Conservation (phyloP, 805 yeast genomes). For the Priceomyces medius region DNA sequence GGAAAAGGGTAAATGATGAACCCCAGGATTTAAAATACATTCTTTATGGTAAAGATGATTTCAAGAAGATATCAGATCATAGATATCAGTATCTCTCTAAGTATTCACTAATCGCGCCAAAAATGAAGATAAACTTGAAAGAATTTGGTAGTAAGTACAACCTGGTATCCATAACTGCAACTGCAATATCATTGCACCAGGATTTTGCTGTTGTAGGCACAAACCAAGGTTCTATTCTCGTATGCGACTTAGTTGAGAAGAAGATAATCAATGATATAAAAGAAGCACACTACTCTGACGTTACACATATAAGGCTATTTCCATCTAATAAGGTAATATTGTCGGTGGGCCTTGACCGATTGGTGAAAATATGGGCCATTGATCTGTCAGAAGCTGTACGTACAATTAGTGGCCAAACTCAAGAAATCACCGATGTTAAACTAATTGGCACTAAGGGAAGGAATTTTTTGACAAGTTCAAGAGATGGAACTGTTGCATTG, state of each 20-base stretch:
- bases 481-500: conserved; percentile 55
- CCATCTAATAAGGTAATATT: conserved; percentile 65
- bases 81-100: conserved; percentile 2
- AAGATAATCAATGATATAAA: conserved; percentile 7
- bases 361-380: conserved; percentile 61
- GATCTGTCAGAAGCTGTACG: conserved; percentile 24
- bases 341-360: conserved; percentile 59
- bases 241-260: conserved; percentile 11
- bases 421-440: conserved; percentile 46
- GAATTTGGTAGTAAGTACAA: not conserved
- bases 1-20: conserved; percentile 26
- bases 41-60: conserved; percentile 1
- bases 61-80: not conserved
- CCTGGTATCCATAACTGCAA: conserved; percentile 3
- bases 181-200: conserved; percentile 2
- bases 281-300: conserved; percentile 52
- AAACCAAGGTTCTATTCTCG: conserved; percentile 11
- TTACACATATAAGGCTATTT: conserved; percentile 48
- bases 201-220: conserved; percentile 13
- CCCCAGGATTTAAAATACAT: conserved; percentile 6
- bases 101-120: conserved; percentile 3
- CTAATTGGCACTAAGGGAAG: conserved; percentile 63
- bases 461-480: conserved; percentile 56
- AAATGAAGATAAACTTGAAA: not conserved
- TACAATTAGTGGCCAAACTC: conserved; percentile 49